phyloP scores from a whole-genome alignment of 495 filamentous ascomycete genomes.

The Hypoxylon fragiforme region DNA sequence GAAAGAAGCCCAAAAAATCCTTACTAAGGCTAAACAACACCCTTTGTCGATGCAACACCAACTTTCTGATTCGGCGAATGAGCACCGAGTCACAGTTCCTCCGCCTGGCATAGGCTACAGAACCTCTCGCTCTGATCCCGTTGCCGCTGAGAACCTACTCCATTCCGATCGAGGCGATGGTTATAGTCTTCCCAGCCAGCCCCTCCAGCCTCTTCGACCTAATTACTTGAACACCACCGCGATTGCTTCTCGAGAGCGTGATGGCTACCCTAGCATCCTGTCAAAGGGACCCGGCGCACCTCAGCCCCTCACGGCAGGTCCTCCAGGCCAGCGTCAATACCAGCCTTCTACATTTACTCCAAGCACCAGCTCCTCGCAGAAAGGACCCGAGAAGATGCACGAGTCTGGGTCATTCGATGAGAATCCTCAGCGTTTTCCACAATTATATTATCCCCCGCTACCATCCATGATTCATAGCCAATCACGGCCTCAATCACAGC shows the following conservation, averaged over 20 bases:
- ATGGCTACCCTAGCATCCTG: constrained; percentile 32
- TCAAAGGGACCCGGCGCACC: constrained; percentile 43
- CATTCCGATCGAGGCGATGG: constrained; percentile 17
- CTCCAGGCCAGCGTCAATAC: constrained; percentile 49
- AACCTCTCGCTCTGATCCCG: background rate
- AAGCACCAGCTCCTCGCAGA: constrained; percentile 11
- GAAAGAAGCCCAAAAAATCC: constrained; percentile 45
- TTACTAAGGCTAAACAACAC: constrained; percentile 40
- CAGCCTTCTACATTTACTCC: constrained; percentile 37
- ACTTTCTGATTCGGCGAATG: constrained; percentile 6
- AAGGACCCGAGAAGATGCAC: constrained; percentile 22
- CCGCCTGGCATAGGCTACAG: background rate
- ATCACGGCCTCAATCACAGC: background rate
- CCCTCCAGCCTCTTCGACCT: background rate
- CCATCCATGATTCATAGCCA: background rate
- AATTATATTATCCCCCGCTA: background rate
- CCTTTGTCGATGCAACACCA: constrained; percentile 3
- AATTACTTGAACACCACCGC: constrained; percentile 6
- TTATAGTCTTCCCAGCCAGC: constrained; percentile 2
- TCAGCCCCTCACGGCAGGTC: constrained; percentile 51
- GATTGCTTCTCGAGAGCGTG: background rate
- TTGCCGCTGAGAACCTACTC: background rate
- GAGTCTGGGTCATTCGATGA: constrained; percentile 30
- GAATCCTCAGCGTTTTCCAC: constrained; percentile 6
- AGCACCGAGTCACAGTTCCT: constrained; percentile 1